Evolutionary conservation across 371 early-diverging fungal genomes (phyloP).

Genomic region (Syncephalastrum contaminatum): DNA sequence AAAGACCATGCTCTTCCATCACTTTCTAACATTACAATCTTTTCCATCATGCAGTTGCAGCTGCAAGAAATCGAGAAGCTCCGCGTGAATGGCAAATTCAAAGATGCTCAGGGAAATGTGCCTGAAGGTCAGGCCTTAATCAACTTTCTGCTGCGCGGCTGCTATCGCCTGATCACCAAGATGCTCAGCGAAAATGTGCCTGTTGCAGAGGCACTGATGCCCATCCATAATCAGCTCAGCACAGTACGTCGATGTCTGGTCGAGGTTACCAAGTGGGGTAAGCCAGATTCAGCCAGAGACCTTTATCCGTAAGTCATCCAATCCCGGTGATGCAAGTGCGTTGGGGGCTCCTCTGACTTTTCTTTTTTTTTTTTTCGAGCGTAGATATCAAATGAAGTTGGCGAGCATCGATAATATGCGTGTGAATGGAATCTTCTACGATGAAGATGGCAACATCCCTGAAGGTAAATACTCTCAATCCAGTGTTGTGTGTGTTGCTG

Average conservation of each 20-base stretch:
- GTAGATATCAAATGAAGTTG: constrained; percentile 78
- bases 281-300: constrained; percentile 54
- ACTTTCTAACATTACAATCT: not conserved
- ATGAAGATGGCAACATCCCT: constrained; percentile 79
- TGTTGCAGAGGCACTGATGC: constrained; percentile 83
- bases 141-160: constrained; percentile 84
- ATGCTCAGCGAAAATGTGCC: constrained; percentile 82
- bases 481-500: constrained; percentile 7
- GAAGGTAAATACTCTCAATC: constrained; percentile 53
- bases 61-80: constrained; percentile 70
- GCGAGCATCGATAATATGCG: constrained; percentile 81
- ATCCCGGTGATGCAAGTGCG: constrained; percentile 29
- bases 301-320: constrained; percentile 30
- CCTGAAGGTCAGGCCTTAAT: constrained; percentile 75
- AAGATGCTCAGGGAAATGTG: constrained; percentile 59
- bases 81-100: constrained; percentile 71
- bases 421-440: constrained; percentile 84
- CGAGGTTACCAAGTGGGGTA: constrained; percentile 83
- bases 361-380: not conserved
- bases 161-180: constrained; percentile 85
- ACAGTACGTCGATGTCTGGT: constrained; percentile 81
- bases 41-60: constrained; percentile 45
- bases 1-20: not conserved
- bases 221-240: constrained; percentile 80
- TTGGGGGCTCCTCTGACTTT: not conserved